Percentiles rank a stretch among this genome's conserved stretches.
phyloP scores from a whole-genome alignment of 2,329 filamentous ascomycete species.

The Orbilia oligospora region DNA sequence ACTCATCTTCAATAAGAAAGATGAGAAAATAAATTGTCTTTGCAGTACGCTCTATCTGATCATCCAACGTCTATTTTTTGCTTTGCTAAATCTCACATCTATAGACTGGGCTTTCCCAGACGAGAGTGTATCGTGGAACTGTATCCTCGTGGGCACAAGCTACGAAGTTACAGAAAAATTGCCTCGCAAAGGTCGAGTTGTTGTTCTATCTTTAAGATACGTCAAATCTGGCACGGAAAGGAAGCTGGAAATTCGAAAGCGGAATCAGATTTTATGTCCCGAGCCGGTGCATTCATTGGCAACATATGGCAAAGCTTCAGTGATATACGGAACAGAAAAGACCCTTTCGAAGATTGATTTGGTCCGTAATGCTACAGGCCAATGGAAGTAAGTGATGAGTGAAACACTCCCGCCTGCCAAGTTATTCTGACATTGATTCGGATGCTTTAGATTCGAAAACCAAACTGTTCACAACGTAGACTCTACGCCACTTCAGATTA shows the following conservation, averaged over 20 bases:
- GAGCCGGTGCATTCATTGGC: constrained; percentile 64
- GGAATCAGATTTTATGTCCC: constrained; percentile 62
- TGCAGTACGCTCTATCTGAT: constrained; percentile 58
- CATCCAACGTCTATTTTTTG: not conserved
- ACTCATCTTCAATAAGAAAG: constrained; percentile 63
- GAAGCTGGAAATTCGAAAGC: constrained; percentile 61
- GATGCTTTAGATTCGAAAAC: constrained; percentile 39
- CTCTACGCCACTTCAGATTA: constrained; percentile 53
- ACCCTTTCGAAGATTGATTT: constrained; percentile 46
- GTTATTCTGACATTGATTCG: not conserved
- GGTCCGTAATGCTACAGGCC: constrained; percentile 19
- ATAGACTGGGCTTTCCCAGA: constrained; percentile 52
- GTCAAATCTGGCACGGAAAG: constrained; percentile 12
- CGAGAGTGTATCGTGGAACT: constrained; percentile 54
- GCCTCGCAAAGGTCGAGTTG: constrained; percentile 61
- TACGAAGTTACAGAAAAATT: constrained; percentile 56
- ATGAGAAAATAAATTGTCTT: constrained; percentile 63
- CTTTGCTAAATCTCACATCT: not conserved
- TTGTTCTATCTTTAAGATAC: constrained; percentile 62
- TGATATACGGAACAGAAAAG: constrained; percentile 44
- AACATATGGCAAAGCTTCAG: constrained; percentile 61
- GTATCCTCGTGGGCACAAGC: constrained; percentile 63
- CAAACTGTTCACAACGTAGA: constrained; percentile 7
- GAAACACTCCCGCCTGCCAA: not conserved
- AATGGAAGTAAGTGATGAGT: constrained; percentile 46